Base-by-base conservation (phyloP, 495 filamentous ascomycete species). In the Neurospora hispaniola region DNA sequence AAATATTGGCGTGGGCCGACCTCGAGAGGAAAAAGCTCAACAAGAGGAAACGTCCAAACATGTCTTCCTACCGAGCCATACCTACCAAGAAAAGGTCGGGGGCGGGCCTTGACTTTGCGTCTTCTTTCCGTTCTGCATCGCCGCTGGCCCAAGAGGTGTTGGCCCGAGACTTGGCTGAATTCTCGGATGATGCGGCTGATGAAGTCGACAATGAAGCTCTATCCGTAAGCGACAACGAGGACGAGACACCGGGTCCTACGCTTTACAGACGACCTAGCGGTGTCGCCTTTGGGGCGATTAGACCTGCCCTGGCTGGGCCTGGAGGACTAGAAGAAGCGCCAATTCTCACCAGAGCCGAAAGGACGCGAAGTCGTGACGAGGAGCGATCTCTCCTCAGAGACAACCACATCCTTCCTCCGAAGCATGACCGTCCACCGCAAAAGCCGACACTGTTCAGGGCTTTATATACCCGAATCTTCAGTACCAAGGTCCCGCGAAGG, bases 311-410 rank as follows among this genome's bases (percentile, higher is more conserved):
- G 14, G 44, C 71, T 40, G 75, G 75, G 0, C 74, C 73, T 1
- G 72, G 70, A 8, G 74, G 71, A 0, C 71, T 84, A 3, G 79
- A 76, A 4, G 82, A 84, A 4, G 79, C 79, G 1, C 79, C 81
- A 2, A 79, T 83, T 27, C 78, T 93, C 68, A 89, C 88, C 0
- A 86, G 87, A 71, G 83, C 85, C 31, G 94, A 96, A 73, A 84
- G 86, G 20, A 84, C 88, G 31, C 86, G 87, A 44, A 89, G 88
- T 42, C 86, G 90, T 20, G 84, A 89, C 43, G 92, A 93, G 54
- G 94, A 96, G 79, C 85, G 91, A 69, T 88, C 89, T 68, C 81
- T 97, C 42, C 81, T 97, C 41, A 83, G 90, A 70, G 93, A 97
- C 77, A 96, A 95, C 77, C 84, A 91, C 76, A 78, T 96, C 70